phyloP scores from a whole-genome alignment of 2,329 filamentous ascomycete genomes.

The Dactylellina parvicollis region DNA sequence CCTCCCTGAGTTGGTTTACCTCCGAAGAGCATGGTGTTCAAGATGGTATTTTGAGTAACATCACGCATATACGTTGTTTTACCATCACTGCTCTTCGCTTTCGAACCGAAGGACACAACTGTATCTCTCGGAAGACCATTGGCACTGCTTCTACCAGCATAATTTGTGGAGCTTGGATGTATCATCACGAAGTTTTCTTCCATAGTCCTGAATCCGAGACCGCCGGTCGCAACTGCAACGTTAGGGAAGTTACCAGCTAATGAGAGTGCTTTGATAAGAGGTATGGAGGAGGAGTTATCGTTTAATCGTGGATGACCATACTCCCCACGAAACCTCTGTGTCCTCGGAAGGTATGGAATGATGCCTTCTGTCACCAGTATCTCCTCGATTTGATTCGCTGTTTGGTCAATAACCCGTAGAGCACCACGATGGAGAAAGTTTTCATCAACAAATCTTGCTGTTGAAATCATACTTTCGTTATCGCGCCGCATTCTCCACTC shows the following conservation, averaged over 20 bases:
- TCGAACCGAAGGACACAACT: slow-evolving; percentile 56
- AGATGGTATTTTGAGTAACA: slow-evolving; percentile 56
- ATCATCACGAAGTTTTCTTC: slow-evolving; percentile 59
- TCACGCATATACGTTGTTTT: slow-evolving; percentile 56
- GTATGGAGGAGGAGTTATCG: slow-evolving; percentile 62
- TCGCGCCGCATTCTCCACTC: slow-evolving; percentile 60
- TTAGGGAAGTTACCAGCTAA: slow-evolving; percentile 64
- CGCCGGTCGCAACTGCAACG: slow-evolving; percentile 60
- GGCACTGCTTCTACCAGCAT: slow-evolving; percentile 46
- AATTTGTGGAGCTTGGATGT: slow-evolving; percentile 57
- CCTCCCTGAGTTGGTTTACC: slow-evolving; percentile 51
- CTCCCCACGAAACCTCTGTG: slow-evolving; percentile 38
- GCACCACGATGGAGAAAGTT: slow-evolving; percentile 61
- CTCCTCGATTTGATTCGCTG: slow-evolving; percentile 61
- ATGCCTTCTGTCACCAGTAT: slow-evolving; percentile 61
- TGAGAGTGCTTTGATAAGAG: slow-evolving; percentile 65
- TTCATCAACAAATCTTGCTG: slow-evolving; percentile 59
- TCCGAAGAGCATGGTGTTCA: slow-evolving; percentile 57
- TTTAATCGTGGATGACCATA: slow-evolving; percentile 62
- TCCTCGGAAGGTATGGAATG: slow-evolving; percentile 57
- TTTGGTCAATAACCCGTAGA: slow-evolving; percentile 60
- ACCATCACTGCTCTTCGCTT: slow-evolving; percentile 57
- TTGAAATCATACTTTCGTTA: slow-evolving; percentile 58
- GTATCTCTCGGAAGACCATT: slow-evolving; percentile 45
- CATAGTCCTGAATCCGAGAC: slow-evolving; percentile 56